Base-by-base conservation (phyloP, 2,329 filamentous ascomycete species). In the Cadophora luteo-olivacea region DNA sequence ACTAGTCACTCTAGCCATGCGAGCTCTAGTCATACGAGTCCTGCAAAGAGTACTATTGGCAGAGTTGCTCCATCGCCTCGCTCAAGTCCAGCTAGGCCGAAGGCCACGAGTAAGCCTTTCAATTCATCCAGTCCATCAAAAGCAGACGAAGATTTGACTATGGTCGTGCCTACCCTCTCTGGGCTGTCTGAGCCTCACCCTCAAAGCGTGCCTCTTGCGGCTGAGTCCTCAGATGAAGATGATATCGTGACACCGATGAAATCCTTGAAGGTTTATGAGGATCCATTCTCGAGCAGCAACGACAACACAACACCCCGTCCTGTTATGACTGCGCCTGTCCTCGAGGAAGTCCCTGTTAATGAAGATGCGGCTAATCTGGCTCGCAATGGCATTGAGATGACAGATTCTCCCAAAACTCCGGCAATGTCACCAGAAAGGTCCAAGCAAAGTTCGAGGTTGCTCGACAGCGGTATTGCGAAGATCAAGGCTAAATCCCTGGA, bases 391-490 rank as follows among this genome's bases (percentile, higher is more conserved):
- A 64, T 62, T 22, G 68, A 70, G n/a, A 61, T 25, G 8, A 29
- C 63, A 22, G 72, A 73, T 41, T 64, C 70, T 29, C 58, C 68
- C 4, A 76, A 75, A 29, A 61, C 64, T 16, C 69, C 69, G 19
- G 62, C 65, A 14, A 72, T 76, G 67, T 82, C 84, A 0, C 82
- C 84, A 0, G 87, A 90, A 11, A 88, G 87, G 74, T 75, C 80
- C 4, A 85, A 84, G 60, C 87, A 89, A 72, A 88, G 84, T 74
- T 80, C 81, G 8, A 87, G 90, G 55, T 82, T 94, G 29, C 84
- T 95, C 5, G 87, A 90, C 38, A 94, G 91, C 74, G 92, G 91
- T 61, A 92, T 94, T 72, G 83, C 88, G 63, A 91, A 92, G 71
- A 90, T 94, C 73, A 89, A 89, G 73, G 84, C 87, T 36, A 88